Evolutionary conservation across 2,329 filamentous ascomycete species (phyloP), one percentile per base, ranked within the genome.

Genomic region (Colletotrichum sp.): DNA sequence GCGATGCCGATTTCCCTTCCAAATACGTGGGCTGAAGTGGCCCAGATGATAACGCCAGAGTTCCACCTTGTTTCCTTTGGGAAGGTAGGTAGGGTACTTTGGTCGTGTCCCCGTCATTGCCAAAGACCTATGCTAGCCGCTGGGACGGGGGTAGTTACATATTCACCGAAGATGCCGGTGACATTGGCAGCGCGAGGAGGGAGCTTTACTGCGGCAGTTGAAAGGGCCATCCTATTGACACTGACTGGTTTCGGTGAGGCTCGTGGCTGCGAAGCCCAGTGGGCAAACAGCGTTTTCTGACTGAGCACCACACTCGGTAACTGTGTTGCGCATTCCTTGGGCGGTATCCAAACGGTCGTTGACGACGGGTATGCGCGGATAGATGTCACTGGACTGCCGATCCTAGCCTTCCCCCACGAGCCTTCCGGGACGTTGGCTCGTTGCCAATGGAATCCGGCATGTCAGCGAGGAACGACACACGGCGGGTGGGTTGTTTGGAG

Each of bases 81-180:
- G 72, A 64, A 67, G 72, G 68, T 67, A 33, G 55, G 47, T 47
- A 43, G 34, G 68, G 71, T 57, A 71, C 57, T 67, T 73, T 54
- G 36, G 70, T 55, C 36, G 61, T 38, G 24, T 61, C 24, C 27
- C 71, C 33, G 61, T 70, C 55, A 29, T 21, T 34, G 62, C 67
- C 62, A 51, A 63, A 73, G 29, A 58, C 72, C 68, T 71, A 57
- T 73, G 55, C 68, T 72, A 72, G 31, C 68, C 72, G 72, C 24
- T 16, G 33, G 16, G 27, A 57, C 31, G 55, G 36, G 7, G 61
- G 21, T 16, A 11, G 21, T 21, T 31, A 6, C 68, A 63, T 34
- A 31, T 62, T 71, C 72, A 71, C 68, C 57, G 47, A 71, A 29
- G 24, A 24, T 72, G 33, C 55, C 68, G 29, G 27, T 51, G 57